A percentile compares a stretch with the other conserved stretches of the same genome.
Conservation (phyloP, 106 monocot genomes). For the Posidonia australis region DNA sequence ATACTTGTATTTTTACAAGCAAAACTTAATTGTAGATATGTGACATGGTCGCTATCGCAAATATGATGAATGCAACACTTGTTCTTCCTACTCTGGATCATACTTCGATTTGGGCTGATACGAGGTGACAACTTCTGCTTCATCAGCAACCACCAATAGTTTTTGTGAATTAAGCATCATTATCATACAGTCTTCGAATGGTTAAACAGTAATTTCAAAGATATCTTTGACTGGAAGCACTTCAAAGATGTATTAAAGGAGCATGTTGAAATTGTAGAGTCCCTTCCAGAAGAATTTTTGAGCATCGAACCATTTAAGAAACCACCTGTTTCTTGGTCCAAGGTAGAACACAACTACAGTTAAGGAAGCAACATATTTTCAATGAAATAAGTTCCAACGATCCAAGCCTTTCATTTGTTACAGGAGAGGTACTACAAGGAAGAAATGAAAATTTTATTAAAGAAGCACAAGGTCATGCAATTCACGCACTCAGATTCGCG, state of each 20-base stretch:
- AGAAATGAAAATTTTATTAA: constrained; percentile 22
- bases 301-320: constrained; percentile 15
- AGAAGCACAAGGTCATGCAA: constrained; percentile 53
- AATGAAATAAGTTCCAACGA: too few species aligned
- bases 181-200: too few species aligned
- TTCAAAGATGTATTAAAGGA: constrained; percentile 40
- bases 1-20: neutral
- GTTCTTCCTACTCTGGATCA: constrained; percentile 55
- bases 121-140: too few species aligned
- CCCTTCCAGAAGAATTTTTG: constrained; percentile 26
- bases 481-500: constrained; percentile 69
- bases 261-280: constrained; percentile 40
- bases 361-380: too few species aligned
- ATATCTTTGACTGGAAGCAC: constrained; percentile 53
- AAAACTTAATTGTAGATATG: constrained; percentile 30
- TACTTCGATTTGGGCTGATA: constrained; percentile 55
- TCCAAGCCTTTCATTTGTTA: too few species aligned
- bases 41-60: constrained; percentile 59
- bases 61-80: constrained; percentile 58
- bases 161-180: too few species aligned
- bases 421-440: constrained; percentile 16
- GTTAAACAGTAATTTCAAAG: constrained; percentile 41
- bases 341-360: constrained; percentile 13
- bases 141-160: too few species aligned
- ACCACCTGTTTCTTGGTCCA: constrained; percentile 60